Base-by-base conservation (phyloP, 2,329 filamentous ascomycete species). In the Epichloe bromicola region DNA sequence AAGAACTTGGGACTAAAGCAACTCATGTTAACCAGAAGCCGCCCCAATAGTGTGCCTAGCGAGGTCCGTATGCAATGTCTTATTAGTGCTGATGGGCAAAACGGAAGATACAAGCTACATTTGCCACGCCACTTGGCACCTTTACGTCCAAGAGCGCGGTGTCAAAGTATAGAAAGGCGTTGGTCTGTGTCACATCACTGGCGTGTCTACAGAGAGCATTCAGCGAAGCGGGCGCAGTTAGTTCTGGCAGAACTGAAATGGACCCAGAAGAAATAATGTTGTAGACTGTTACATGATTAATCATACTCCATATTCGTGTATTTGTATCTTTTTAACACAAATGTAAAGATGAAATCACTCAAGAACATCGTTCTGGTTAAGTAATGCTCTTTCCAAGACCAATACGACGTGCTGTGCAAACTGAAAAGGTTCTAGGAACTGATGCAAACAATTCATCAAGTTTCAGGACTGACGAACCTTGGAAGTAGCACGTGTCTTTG, bases 1-100 rank as follows among this genome's bases (percentile, higher is more conserved):
- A 26, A 79, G 73, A 59, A 69, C 74, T 26, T 81, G 77, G 78
- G 66, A 62, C 42, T 67, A 58, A 55, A 44, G 20, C 10, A 12
- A 38, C 33, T 12, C 7, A 4, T 37, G 14, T 30, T 5, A 19
- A 17, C 1, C 14, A 15, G 37, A 17, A 15, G 15, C 37, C n/a
- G 17, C 5, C 36, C 36, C 33, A 8, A 14, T 11, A 37, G 33
- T 37, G 11, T 15, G 17, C 43, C 17, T 36, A 19, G n/a, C n/a
- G 26, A 19, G 43, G 10, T 20, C 36, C 30, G 14, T n/a, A 26
- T 37, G 33, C 26, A 11, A 23, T 36, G 33, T 46, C 14, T 23
- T 30, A 6, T 23, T 26, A 8, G 8, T 17, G 5, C 5, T 33
- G 11, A 45, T 30, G 26, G 8, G 42, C 8, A 20, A 17, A 33